A percentile compares a stretch with the other conserved stretches of the same genome.
Conservation (phyloP, 805 yeast genomes). For the Ogataea pilisensis region DNA sequence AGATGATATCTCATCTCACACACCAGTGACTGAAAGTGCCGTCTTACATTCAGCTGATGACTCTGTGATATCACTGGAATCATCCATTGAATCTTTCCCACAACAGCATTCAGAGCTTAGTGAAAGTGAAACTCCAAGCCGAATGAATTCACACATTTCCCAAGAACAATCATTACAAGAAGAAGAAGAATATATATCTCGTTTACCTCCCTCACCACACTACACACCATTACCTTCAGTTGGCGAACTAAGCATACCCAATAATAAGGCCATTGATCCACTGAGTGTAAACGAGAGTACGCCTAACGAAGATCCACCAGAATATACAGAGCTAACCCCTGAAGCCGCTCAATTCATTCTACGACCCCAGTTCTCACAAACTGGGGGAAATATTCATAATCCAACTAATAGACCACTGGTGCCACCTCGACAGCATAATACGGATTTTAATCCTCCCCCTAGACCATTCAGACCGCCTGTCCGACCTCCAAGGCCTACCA, state of each 20-base stretch:
- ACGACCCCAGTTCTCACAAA: conserved; percentile 27
- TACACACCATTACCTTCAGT: conserved; percentile 25
- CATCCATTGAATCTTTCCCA: neutral
- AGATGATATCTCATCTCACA: no score
- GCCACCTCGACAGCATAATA: conserved; percentile 9
- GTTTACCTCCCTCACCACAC: conserved; percentile 29
- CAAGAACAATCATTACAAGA: conserved; percentile 7
- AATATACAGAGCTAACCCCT: conserved; percentile 32
- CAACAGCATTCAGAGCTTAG: neutral
- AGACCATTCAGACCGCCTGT: conserved; percentile 6
- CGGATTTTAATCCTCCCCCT: conserved; percentile 2
- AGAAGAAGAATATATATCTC: conserved; percentile 20
- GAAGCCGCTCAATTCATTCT: conserved; percentile 15
- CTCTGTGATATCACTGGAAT: no score
- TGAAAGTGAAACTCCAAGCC: no score
- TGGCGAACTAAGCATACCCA: conserved; percentile 25
- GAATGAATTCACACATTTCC: no score
- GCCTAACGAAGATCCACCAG: conserved; percentile 34
- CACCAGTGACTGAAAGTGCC: no score
- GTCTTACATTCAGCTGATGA: no score
- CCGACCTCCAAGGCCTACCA: conserved; percentile 10
- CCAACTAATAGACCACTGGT: conserved; percentile 7
- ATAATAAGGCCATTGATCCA: conserved; percentile 25
- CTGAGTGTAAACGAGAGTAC: conserved; percentile 20
- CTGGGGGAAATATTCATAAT: conserved; percentile 25